Conservation (phyloP, 2,329 filamentous ascomycete genomes). For the Calonectria leucothoes region DNA sequence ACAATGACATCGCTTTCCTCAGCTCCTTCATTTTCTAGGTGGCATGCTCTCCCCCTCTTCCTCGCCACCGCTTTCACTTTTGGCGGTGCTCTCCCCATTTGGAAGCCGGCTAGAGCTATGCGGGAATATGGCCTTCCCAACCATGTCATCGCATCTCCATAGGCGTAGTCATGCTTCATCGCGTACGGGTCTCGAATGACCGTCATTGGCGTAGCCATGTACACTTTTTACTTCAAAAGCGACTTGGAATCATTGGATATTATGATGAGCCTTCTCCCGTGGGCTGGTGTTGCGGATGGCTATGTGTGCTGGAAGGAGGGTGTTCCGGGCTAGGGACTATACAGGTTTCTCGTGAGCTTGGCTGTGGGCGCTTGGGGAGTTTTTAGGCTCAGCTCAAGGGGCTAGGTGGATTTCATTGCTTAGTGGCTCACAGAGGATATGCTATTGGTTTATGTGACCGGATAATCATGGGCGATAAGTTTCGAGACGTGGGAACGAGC, state of each 20-base stretch:
- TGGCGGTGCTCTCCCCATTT: constrained; percentile 48
- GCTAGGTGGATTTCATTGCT: not conserved
- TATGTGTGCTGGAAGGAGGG: constrained; percentile 40
- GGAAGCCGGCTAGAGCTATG: constrained; percentile 46
- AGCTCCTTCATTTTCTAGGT: constrained; percentile 26
- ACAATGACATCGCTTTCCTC: not conserved
- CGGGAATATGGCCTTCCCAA: constrained; percentile 47
- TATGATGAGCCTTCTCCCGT: constrained; percentile 31
- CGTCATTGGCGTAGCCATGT: constrained; percentile 35
- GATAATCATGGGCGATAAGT: no score
- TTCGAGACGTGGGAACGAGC: no score
- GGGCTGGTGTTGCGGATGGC: constrained; percentile 34
- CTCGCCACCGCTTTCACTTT: constrained; percentile 45
- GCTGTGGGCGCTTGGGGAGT: constrained; percentile 32
- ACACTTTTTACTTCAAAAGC: constrained; percentile 35
- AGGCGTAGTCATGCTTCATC: constrained; percentile 46
- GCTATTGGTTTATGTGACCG: no score
- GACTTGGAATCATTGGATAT: constrained; percentile 35
- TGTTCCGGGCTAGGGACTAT: constrained; percentile 22
- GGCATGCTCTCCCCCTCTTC: constrained; percentile 43
- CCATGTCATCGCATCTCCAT: constrained; percentile 43
- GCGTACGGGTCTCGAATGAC: constrained; percentile 37
- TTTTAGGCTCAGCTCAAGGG: constrained; percentile 31
- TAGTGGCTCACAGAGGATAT: no score
- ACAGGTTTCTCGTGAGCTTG: constrained; percentile 25